Conservation (phyloP, 1,139 yeast species). For the Candida sp. region DNA sequence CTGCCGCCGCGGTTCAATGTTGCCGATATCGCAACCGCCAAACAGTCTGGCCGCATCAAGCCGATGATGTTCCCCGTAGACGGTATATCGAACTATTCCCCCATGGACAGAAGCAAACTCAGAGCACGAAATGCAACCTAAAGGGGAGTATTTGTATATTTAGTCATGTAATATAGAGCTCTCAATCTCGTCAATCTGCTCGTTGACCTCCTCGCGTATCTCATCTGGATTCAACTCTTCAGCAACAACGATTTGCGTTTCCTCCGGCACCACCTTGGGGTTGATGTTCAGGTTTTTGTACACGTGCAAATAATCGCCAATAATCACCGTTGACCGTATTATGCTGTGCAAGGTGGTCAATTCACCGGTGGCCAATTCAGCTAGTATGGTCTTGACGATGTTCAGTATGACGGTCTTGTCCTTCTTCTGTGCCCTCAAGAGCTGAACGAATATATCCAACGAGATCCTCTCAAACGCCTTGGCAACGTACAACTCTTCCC, state of each 20-base stretch:
- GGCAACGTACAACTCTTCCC: constrained; percentile 29
- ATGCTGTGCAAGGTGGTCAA: constrained; percentile 19
- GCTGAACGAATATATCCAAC: constrained; percentile 20
- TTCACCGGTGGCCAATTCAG: constrained; percentile 23
- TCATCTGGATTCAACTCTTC: constrained; percentile 10
- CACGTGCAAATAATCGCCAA: constrained; percentile 30
- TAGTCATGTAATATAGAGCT: background rate
- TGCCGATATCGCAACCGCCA: constrained; percentile 38
- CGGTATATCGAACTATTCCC: constrained; percentile 38
- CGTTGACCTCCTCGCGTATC: constrained; percentile 14
- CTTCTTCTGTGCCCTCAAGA: constrained; percentile 14
- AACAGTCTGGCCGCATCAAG: constrained; percentile 36
- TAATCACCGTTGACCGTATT: constrained; percentile 25
- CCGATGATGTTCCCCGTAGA: constrained; percentile 45
- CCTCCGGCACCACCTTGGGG: background rate
- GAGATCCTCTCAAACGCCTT: constrained; percentile 27
- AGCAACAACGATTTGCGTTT: constrained; percentile 1
- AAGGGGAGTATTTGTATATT: background rate
- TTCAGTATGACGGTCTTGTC: constrained; percentile 13
- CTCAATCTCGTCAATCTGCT: constrained; percentile 1
- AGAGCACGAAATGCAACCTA: constrained; percentile 2
- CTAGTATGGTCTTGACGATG: constrained; percentile 16
- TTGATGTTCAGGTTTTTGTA: constrained; percentile 25
- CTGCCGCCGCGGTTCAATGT: constrained; percentile 31
- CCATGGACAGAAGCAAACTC: constrained; percentile 19